These are phyloP conservation scores for Phytophthora cryptogea DNA, from an alignment of 352 stramenopile genomes.

Conservation along the genomic window DNA sequence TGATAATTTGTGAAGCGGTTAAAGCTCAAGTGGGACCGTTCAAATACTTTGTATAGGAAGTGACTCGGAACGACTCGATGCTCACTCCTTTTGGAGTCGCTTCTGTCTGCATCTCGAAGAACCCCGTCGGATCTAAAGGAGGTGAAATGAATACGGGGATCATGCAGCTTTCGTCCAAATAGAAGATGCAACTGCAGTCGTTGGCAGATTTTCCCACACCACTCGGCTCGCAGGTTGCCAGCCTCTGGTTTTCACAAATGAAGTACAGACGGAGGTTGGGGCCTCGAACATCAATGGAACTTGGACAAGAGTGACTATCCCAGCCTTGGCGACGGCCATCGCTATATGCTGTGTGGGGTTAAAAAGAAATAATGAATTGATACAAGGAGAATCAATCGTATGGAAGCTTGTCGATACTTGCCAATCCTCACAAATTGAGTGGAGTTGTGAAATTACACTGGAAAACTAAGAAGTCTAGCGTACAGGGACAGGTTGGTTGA, in stretches of 20 bases:
- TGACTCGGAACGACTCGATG: not conserved
- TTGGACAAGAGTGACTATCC: not conserved
- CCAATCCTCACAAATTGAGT: not conserved
- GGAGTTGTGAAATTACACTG: not conserved
- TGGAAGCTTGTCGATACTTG: too few species aligned
- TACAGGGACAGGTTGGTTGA: not conserved
- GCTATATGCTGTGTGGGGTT: not conserved
- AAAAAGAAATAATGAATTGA: too few species aligned
- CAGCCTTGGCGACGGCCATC: not conserved
- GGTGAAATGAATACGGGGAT: not conserved
- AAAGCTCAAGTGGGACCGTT: not conserved
- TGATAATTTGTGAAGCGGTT: not conserved
- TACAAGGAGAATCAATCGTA: too few species aligned
- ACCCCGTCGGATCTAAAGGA: not conserved
- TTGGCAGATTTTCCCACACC: constrained; percentile 1
- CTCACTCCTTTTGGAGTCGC: not conserved
- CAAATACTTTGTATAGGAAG: not conserved
- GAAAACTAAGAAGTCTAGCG: not conserved
- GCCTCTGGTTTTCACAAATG: not conserved
- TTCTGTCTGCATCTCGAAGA: not conserved
- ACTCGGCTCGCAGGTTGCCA: constrained; percentile 1
- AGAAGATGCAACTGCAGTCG: not conserved
- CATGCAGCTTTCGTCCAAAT: not conserved
- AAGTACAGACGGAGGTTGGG: not conserved
- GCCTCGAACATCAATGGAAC: constrained; percentile 1